Base-by-base conservation (phyloP, 345 rosid species). In the Heritiera fomes region DNA sequence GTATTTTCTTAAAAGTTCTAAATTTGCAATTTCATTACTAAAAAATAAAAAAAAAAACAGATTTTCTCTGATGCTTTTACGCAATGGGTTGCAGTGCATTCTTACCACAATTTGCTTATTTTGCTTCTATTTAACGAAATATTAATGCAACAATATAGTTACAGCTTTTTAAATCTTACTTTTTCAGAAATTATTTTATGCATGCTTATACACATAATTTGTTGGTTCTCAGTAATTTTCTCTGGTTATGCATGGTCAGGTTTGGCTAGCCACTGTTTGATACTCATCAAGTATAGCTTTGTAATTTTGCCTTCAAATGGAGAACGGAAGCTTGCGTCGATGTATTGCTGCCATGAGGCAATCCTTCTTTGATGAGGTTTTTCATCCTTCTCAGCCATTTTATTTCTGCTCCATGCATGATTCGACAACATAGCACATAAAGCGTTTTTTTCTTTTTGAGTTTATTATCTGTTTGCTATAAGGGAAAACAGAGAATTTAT, bases 271-370 rank as follows among this genome's bases (percentile, higher is more conserved):
- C 46, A 38, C 38, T 64, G 46, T 38, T 15, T n/a, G n/a, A 64
- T 15, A 64, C 17, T 34, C 38, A 34, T 38, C 47, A 64, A 64
- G 46, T 38, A 10, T 46, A 34, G n/a, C 10, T 28, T 5, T 62
- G 41, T 1, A 71, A 13, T 18, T 56, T 41, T 56, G 3, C 47
- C 38, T 56, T 40, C 34, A 28, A 56, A 73, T 73, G 76, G 64
- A 72, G 12, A 72, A 2, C 43, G 38, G 38, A n/a, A 3, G 14
- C n/a, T 40, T 55, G 50, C 65, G 50, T 40, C 34, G 18, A 9
- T 50, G 56, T 17, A 40, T 73, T 23, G 76, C 64, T 11, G 50
- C 15, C 28, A 73, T 73, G 65, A 55, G 76, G 6, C 76, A 73
- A 56, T 73, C 76, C 63, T 73, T 73, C 38, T 34, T 34, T 34